Percentiles rank a stretch among this genome's conserved stretches.
Evolutionary conservation across 352 stramenopile species (phyloP).

Genomic region (Pythium chondricola): DNA sequence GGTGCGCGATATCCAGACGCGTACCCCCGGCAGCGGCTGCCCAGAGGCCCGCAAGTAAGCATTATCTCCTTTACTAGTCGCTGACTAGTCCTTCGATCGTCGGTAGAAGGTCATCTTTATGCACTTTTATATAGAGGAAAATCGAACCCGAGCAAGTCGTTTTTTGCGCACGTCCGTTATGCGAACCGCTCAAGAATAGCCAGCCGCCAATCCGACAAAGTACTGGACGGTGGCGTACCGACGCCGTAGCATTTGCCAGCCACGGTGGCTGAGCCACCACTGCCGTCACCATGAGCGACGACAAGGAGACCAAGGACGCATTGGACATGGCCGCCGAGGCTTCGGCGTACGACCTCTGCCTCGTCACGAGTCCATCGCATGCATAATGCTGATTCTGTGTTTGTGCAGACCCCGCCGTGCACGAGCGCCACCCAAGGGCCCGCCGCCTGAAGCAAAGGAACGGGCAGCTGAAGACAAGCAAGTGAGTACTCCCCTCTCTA

Average conservation of each 20-base stretch:
- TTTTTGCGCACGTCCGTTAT: slow-evolving; percentile 7
- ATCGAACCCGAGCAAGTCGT: no score
- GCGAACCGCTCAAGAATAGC: background rate
- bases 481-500: background rate
- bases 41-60: slow-evolving; percentile 34
- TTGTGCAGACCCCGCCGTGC: slow-evolving; percentile 6
- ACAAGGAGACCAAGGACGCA: slow-evolving; percentile 16
- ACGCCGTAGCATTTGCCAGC: background rate
- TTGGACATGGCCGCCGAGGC: slow-evolving; percentile 5
- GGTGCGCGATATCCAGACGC: slow-evolving; percentile 79
- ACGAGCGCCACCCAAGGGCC: slow-evolving; percentile 18
- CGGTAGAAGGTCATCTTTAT: no score
- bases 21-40: slow-evolving; percentile 46
- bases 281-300: slow-evolving; percentile 14
- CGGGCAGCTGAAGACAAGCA: slow-evolving; percentile 7
- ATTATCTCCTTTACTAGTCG: no score
- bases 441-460: slow-evolving; percentile 17
- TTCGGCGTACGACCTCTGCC: slow-evolving; percentile 6
- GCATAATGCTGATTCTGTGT: no score
- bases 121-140: slow-evolving; percentile 23
- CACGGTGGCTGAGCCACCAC: no score
- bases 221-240: background rate
- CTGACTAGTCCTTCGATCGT: no score
- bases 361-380: background rate
- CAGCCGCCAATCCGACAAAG: background rate